A percentile compares a stretch with the other conserved stretches of the same genome.
Evolutionary conservation across 2,329 filamentous ascomycete species (phyloP).

Genomic region (Arthrobotrys sinensis): DNA sequence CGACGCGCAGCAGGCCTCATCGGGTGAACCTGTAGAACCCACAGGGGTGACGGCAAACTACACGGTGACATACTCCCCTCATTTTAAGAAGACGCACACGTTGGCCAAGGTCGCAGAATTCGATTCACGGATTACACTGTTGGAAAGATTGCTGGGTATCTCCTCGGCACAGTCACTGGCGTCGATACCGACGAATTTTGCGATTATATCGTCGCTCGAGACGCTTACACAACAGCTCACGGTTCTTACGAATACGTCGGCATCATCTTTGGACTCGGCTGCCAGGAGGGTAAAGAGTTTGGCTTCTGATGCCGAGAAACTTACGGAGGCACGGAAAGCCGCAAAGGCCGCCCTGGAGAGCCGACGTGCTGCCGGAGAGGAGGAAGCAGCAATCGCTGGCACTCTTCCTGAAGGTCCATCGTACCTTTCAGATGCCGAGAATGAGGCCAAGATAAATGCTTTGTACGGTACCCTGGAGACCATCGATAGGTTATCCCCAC

Average conservation of each 20-base stretch:
- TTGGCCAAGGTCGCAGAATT: constrained; percentile 89
- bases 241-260: constrained; percentile 80
- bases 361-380: constrained; percentile 62
- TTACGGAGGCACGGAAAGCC: constrained; percentile 77
- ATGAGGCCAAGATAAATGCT: constrained; percentile 88
- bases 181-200: constrained; percentile 71
- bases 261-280: constrained; percentile 80
- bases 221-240: constrained; percentile 84
- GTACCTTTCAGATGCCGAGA: constrained; percentile 72
- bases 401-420: constrained; percentile 68
- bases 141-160: constrained; percentile 87
- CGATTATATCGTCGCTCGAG: constrained; percentile 86
- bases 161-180: constrained; percentile 72
- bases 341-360: constrained; percentile 76
- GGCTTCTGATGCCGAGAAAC: constrained; percentile 79
- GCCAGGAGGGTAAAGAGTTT: constrained; percentile 79
- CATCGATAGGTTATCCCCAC: constrained; percentile 86
- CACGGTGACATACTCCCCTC: constrained; percentile 76
- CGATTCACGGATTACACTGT: constrained; percentile 81
- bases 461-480: constrained; percentile 90
- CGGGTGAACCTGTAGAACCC: constrained; percentile 60
- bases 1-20: constrained; percentile 63
- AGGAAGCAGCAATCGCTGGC: constrained; percentile 46
- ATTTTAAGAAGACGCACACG: constrained; percentile 78
- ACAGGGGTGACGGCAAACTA: constrained; percentile 70